Evolutionary conservation across 495 filamentous ascomycete genomes (phyloP), one percentile per base, ranked within the genome.

Genomic region (Pyrenula massariospora): DNA sequence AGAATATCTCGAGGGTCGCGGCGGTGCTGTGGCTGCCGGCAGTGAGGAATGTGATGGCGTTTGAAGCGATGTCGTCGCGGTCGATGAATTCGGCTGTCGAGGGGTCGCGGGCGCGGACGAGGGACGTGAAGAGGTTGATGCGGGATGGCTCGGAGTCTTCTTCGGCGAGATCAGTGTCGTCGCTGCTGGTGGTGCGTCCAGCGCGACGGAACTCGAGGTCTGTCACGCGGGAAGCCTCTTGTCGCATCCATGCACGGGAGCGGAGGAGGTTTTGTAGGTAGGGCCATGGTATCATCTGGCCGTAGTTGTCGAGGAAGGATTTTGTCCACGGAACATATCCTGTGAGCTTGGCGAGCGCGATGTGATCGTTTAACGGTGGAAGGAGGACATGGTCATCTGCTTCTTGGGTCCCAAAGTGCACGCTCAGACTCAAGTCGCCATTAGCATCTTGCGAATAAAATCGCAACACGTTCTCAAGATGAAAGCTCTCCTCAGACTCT

Each of bases 31-130:
- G 31, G 15, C 31, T 42, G 5, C 31, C 31, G 31, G 31, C 31
- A 15, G 31, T 42, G 15, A 42, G 31, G 15, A 42, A 42, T 8
- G 31, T 42, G 15, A 42, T 42, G 31, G 31, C 31, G 15, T 42
- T 42, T 15, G 31, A 42, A 42, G 31, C 15, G 31, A 42, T 42
- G 31, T 42, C 31, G 31, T 42, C 31, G 15, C 31, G 31, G 5
- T 42, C 31, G 31, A 42, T 42, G 15, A 42, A 15, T 54, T 79
- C 72, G 51, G 83, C 85, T 0, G 78, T 84, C 55, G 79, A 73
- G 0, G 78, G 76, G 50, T 84, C 79, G 51, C 77, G 78, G 10
- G 79, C 79, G 52, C 78, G 73, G 36, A 84, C 68, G 2, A 84
- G 67, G 59, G 80, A 79, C 60, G 76, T 76, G 67, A 82, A 82